phyloP scores from a whole-genome alignment of 768 basidiomycete genomes.

The Xerocomellus amylosporus region DNA sequence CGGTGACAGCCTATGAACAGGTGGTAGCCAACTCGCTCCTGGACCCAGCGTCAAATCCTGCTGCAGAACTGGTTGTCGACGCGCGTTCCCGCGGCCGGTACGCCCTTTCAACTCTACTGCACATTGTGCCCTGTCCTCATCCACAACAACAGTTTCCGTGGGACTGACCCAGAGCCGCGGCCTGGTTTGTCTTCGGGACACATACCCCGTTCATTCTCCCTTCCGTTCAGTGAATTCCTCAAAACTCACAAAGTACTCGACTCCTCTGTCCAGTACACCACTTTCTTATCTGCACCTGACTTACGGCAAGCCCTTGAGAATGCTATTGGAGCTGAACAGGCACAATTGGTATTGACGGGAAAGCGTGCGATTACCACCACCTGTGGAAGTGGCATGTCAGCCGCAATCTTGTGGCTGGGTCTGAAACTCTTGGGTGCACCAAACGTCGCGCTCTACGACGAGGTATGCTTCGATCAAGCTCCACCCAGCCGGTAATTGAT shows the following conservation, averaged over 20 bases:
- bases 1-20: constrained; percentile 67
- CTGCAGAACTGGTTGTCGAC: constrained; percentile 76
- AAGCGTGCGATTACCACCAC: constrained; percentile 62
- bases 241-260: constrained; percentile 34
- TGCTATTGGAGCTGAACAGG: constrained; percentile 58
- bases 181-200: constrained; percentile 87
- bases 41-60: constrained; percentile 41
- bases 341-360: constrained; percentile 58
- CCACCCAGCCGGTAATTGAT: constrained; percentile 17
- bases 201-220: constrained; percentile 80
- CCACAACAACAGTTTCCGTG: constrained; percentile 58
- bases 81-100: constrained; percentile 83
- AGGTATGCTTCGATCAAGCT: constrained; percentile 52
- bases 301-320: constrained; percentile 58
- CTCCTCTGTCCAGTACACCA: constrained; percentile 50
- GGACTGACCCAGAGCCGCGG: constrained; percentile 84
- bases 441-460: constrained; percentile 81
- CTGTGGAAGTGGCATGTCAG: constrained; percentile 99
- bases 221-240: constrained; percentile 81
- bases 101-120: constrained; percentile 15
- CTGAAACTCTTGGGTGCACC: constrained; percentile 65
- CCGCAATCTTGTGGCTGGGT: constrained; percentile 91
- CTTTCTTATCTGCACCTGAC: constrained; percentile 54
- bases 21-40: constrained; percentile 67
- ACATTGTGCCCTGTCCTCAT: constrained; percentile 3